Conservation (phyloP, 352 stramenopile species). For the Globisporangium camurandrum region DNA sequence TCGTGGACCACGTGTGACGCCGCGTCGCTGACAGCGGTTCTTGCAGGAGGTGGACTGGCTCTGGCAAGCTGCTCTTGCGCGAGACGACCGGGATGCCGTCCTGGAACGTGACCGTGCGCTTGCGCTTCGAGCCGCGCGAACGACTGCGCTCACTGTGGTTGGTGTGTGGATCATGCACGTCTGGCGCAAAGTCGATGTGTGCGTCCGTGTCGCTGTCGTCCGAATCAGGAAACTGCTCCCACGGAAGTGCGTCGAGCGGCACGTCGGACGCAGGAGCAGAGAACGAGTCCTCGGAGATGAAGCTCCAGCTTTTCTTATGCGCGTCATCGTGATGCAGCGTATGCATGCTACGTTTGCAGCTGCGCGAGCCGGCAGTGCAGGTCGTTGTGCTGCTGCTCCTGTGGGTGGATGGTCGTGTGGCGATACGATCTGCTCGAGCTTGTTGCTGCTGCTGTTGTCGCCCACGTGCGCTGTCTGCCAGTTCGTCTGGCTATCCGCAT, state of each 20-base stretch:
- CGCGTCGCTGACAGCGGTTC: slow-evolving; percentile 24
- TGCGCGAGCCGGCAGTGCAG: too few species aligned
- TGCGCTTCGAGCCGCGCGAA: too few species aligned
- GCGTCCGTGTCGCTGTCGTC: slow-evolving; percentile 18
- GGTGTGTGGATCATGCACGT: slow-evolving; percentile 4
- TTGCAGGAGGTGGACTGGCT: slow-evolving; percentile 59
- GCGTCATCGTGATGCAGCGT: slow-evolving; percentile 8
- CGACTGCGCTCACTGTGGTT: slow-evolving; percentile 12
- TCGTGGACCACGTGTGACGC: slow-evolving; percentile 33
- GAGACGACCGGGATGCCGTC: slow-evolving; percentile 47
- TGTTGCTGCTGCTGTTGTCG: too few species aligned
- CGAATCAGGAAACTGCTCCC: slow-evolving; percentile 24
- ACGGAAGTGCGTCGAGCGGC: slow-evolving; percentile 33
- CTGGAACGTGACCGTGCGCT: slow-evolving; percentile 55
- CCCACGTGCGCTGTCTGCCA: too few species aligned
- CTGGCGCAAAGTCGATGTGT: slow-evolving; percentile 14
- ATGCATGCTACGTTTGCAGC: too few species aligned
- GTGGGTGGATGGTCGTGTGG: too few species aligned
- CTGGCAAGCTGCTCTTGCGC: slow-evolving; percentile 49
- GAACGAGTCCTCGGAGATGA: slow-evolving; percentile 80
- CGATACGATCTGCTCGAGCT: too few species aligned
- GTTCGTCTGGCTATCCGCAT: too few species aligned
- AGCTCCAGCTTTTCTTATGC: slow-evolving; percentile 59
- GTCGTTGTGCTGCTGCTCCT: too few species aligned
- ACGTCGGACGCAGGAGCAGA: slow-evolving; percentile 19